These are phyloP conservation scores for Buxus sempervirens DNA, from an alignment of 164 flowering plant species.

Conservation along the genomic window DNA sequence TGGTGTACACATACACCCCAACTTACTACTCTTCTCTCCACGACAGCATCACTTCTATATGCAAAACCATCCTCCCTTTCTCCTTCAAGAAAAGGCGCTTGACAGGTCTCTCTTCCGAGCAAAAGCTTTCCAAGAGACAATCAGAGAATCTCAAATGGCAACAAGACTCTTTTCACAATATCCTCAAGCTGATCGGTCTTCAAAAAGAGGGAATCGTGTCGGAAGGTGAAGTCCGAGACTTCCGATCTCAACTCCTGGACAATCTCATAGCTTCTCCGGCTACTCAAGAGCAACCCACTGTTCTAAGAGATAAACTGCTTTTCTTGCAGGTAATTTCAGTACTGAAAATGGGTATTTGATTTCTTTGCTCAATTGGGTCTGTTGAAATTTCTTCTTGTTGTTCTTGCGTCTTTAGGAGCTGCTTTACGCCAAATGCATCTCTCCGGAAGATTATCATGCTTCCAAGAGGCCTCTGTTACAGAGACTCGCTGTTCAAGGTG, in stretches of 20 bases:
- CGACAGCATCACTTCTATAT: conserved; percentile 76
- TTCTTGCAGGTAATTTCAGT: conserved; percentile 66
- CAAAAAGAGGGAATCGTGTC: conserved; percentile 73
- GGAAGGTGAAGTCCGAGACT: conserved; percentile 61
- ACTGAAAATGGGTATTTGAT: conserved; percentile 1
- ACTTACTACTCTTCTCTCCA: conserved; percentile 84
- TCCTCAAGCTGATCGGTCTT: conserved; percentile 77
- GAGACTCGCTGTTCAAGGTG: conserved; percentile 89
- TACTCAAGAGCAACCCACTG: conserved; percentile 49
- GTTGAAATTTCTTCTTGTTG: not conserved
- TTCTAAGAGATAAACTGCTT: conserved; percentile 77
- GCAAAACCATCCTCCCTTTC: conserved; percentile 83
- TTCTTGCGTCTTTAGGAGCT: conserved; percentile 49
- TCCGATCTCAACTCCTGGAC: conserved; percentile 64
- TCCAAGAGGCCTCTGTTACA: conserved; percentile 85
- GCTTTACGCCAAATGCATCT: conserved; percentile 77
- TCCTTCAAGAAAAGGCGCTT: conserved; percentile 67
- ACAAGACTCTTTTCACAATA: conserved; percentile 88
- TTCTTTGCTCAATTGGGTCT: not conserved
- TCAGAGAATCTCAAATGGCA: conserved; percentile 95
- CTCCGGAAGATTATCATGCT: conserved; percentile 78
- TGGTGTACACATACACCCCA: conserved; percentile 77
- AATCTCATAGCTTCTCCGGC: conserved; percentile 61
- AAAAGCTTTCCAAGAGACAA: conserved; percentile 65
- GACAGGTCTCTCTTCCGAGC: conserved; percentile 48